These are phyloP conservation scores for Nissolia schottii DNA, from an alignment of 306 rosid species.

Conservation along the genomic window DNA sequence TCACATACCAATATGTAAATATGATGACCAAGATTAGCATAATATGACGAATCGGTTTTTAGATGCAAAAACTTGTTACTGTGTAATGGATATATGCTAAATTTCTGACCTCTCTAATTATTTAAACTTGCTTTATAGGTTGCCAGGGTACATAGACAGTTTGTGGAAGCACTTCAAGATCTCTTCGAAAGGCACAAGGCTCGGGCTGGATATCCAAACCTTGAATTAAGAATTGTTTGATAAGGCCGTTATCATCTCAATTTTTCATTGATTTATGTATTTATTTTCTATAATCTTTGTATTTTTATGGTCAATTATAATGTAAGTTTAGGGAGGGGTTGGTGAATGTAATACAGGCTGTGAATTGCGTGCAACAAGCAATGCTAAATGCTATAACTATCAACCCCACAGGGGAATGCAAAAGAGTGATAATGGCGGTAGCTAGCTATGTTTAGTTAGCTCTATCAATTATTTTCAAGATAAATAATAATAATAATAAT, in stretches of 20 bases:
- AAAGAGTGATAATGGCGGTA: neutral
- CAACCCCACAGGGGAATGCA: neutral
- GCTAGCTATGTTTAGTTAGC: neutral
- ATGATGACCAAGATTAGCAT: neutral
- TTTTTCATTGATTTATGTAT: conserved; percentile 4
- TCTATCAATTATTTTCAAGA: no score
- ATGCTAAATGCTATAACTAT: neutral
- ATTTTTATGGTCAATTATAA: neutral
- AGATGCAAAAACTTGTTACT: neutral
- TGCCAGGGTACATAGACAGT: conserved; percentile 51
- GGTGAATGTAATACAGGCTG: conserved; percentile 11
- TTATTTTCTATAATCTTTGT: neutral
- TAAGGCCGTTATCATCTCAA: neutral
- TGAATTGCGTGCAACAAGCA: conserved; percentile 5
- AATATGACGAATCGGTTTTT: neutral
- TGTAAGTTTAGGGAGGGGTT: neutral
- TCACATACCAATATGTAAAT: conserved; percentile 1
- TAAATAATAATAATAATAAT: no score
- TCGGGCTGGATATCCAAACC: conserved; percentile 61
- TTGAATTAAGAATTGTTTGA: conserved; percentile 67
- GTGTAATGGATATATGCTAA: neutral
- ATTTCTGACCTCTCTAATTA: neutral
- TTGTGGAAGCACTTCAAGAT: conserved; percentile 64
- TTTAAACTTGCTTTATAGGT: conserved; percentile 42
- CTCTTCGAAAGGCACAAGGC: conserved; percentile 82